Base-by-base conservation (phyloP, 495 filamentous ascomycete species). In the Chaetomium cochliodes region DNA sequence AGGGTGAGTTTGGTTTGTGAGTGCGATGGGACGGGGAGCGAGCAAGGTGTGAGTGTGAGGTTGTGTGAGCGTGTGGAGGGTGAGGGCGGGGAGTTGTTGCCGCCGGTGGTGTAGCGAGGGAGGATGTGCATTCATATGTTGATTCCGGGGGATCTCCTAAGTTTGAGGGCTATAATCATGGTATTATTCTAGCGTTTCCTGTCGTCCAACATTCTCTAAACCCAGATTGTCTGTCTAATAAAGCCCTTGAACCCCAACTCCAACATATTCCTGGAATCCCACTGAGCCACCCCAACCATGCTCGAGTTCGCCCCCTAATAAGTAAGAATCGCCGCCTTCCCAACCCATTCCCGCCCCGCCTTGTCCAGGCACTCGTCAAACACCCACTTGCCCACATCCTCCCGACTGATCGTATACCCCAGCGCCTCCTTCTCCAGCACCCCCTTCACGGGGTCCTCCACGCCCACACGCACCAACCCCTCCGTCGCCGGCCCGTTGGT, bases 371-470 rank as follows among this genome's bases (percentile, higher is more conserved):
- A 13, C 26, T 72, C 61, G 62, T 74, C 68, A 66, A 70, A 75
- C 28, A 77, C 70, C 76, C 77, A 80, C 66, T 64, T 70, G 23
- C 81, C 82, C 30, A 79, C 75, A 65, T 79, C 78, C 65, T 70
- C 73, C 23, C 79, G 62, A 18, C 56, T 69, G 52, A 80, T 83
- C 25, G 70, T 75, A 69, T 84, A 84, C 18, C 82, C 82, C 28
- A 81, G 65, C 20, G 69, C 74, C 2, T 65, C 68, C 2, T 70
- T 73, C 65, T 74, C 73, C 25, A 63, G 25, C 5, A 53, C 53
- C 30, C 60, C 60, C 15, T 4, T 44, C 5, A 66, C 64, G 0
- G 65, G 67, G 60, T 77, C 69, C 58, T 81, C 82, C 46, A 78
- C 69, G 0, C 80, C 80, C 0, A 50, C 72, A 18, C 68, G 20